phyloP scores from a whole-genome alignment of 108 stramenopile genomes.

The Cylindrotheca closterium region DNA sequence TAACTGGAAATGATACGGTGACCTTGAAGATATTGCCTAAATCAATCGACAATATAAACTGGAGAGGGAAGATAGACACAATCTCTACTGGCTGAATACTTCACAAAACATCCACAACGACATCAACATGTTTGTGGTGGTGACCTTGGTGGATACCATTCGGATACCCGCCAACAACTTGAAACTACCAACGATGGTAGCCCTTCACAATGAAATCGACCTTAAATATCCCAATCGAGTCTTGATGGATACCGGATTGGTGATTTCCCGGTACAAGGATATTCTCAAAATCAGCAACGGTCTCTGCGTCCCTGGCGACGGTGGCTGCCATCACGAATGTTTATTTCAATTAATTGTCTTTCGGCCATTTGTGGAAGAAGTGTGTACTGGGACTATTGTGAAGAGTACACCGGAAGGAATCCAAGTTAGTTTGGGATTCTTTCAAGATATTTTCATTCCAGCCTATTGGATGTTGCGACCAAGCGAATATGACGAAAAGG shows the following conservation, averaged over 20 bases:
- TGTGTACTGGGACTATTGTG: slow-evolving; percentile 65
- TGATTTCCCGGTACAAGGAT: slow-evolving; percentile 76
- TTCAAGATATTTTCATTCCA: slow-evolving; percentile 85
- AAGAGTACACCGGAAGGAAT: slow-evolving; percentile 74
- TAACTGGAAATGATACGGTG: slow-evolving; percentile 10
- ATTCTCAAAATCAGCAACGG: slow-evolving; percentile 62
- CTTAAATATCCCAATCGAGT: slow-evolving; percentile 78
- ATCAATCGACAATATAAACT: too few relatives aligned
- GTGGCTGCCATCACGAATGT: slow-evolving; percentile 80
- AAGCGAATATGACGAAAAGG: slow-evolving; percentile 52
- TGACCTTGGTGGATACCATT: slow-evolving; percentile 69
- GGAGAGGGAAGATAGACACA: too few relatives aligned
- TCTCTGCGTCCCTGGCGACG: slow-evolving; percentile 78
- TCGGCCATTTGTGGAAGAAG: slow-evolving; percentile 90
- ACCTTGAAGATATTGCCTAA: too few relatives aligned
- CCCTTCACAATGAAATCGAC: slow-evolving; percentile 76
- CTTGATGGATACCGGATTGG: slow-evolving; percentile 81
- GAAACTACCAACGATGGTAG: slow-evolving; percentile 52
- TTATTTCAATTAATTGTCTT: slow-evolving; percentile 82
- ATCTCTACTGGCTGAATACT: too few relatives aligned
- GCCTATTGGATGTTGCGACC: slow-evolving; percentile 86
- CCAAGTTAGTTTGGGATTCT: slow-evolving; percentile 80
- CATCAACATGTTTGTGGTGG: slow-evolving; percentile 86
- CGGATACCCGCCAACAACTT: slow-evolving; percentile 71
- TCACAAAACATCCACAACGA: too few relatives aligned